A percentile compares a stretch with the other conserved stretches of the same genome.
These are phyloP conservation scores for Beta macrorhiza DNA, from an alignment of 179 eudicot species.

Conservation along the genomic window DNA sequence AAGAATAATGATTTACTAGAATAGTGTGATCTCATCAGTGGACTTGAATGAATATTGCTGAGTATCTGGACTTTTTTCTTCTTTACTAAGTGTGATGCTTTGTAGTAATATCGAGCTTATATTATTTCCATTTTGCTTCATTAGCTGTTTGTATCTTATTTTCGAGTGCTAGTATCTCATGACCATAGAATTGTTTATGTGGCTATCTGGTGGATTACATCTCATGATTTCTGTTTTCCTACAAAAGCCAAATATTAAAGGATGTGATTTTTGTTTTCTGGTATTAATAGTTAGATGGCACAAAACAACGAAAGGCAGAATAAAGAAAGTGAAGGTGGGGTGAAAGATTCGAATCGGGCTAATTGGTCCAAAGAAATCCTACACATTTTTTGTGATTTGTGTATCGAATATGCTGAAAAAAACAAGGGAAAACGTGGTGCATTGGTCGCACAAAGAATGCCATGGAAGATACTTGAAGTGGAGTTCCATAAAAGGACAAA, in stretches of 20 bases:
- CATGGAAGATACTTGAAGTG: constrained; percentile 10
- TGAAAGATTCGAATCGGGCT: constrained; percentile 4
- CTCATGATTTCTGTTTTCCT: neutral
- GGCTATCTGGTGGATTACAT: neutral
- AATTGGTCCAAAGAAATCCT: constrained; percentile 15
- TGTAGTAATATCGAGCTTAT: neutral
- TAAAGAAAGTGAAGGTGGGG: neutral
- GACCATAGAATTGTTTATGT: too few species aligned
- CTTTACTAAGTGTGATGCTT: neutral
- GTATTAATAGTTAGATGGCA: neutral
- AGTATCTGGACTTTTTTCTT: neutral
- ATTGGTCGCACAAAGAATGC: neutral
- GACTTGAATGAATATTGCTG: neutral
- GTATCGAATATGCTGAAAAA: constrained; percentile 10
- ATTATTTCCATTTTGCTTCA: too few species aligned
- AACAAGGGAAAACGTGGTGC: constrained; percentile 16
- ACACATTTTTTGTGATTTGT: constrained; percentile 21
- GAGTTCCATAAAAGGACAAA: constrained; percentile 3
- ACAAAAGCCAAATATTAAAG: neutral
- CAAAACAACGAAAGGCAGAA: neutral
- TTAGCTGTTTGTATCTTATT: too few species aligned
- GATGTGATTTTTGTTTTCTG: neutral
- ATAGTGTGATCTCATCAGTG: neutral
- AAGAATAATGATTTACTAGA: neutral
- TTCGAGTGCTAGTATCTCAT: too few species aligned